A percentile compares a stretch with the other conserved stretches of the same genome.
Conservation (phyloP, 2,329 filamentous ascomycete species). For the Neocatenulostroma microsporum region DNA sequence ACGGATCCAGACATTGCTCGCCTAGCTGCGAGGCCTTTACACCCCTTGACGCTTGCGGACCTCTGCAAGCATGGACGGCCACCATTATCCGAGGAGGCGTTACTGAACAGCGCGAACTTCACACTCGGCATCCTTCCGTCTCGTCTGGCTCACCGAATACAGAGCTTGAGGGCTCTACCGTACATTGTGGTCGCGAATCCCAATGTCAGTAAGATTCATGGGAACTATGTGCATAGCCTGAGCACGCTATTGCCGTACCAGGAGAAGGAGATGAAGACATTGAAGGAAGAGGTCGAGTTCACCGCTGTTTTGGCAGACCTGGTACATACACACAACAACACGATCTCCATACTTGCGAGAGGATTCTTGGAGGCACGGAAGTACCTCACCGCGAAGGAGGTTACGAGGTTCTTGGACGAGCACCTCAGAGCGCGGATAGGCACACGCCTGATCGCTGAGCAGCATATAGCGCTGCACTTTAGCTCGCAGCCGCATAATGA, state of each 20-base stretch:
- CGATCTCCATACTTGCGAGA: constrained; percentile 82
- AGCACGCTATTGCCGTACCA: constrained; percentile 83
- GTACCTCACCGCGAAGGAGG: constrained; percentile 74
- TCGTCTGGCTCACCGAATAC: constrained; percentile 86
- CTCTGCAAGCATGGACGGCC: constrained; percentile 84
- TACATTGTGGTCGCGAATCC: constrained; percentile 99
- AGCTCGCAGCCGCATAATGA: constrained; percentile 65
- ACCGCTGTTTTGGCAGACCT: constrained; percentile 89
- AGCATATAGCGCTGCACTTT: constrained; percentile 86
- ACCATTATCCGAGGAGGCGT: constrained; percentile 68
- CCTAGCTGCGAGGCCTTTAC: constrained; percentile 68
- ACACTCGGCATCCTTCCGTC: constrained; percentile 86
- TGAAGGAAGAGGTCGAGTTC: constrained; percentile 84
- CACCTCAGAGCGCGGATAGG: constrained; percentile 91
- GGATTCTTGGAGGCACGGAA: constrained; percentile 90
- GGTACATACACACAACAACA: constrained; percentile 91
- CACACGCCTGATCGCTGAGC: constrained; percentile 87
- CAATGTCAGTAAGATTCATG: constrained; percentile 87
- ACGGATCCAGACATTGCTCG: constrained; percentile 68
- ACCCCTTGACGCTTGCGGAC: constrained; percentile 77
- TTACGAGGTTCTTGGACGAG: constrained; percentile 84
- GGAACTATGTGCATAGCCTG: constrained; percentile 90
- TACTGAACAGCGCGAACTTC: constrained; percentile 90
- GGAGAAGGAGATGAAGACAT: constrained; percentile 60
- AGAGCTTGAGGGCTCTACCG: constrained; percentile 84